A percentile compares a stretch with the other conserved stretches of the same genome.
These are phyloP conservation scores for Penicillium sp. DNA, from an alignment of 2,329 filamentous ascomycete species.

Conservation along the genomic window DNA sequence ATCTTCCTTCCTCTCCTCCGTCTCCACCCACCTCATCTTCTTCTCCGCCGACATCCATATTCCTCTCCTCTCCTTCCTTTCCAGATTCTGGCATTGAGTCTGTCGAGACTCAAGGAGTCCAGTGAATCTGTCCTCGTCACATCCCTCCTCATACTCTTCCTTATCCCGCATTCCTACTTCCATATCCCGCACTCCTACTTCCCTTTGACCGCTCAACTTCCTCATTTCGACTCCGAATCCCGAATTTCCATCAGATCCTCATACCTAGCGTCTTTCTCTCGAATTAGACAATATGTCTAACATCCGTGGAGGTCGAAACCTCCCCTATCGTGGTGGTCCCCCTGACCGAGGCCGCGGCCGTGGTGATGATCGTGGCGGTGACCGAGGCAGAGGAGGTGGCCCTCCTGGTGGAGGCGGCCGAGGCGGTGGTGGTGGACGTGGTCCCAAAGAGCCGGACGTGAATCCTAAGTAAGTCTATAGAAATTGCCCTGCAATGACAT, in stretches of 20 bases:
- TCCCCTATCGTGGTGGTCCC: conserved; percentile 5
- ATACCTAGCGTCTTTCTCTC: background rate
- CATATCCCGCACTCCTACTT: background rate
- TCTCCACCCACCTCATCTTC: too few species aligned
- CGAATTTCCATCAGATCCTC: background rate
- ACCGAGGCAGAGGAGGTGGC: conserved; percentile 1
- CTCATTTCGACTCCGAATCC: background rate
- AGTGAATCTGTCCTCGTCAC: too few species aligned
- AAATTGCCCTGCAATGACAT: background rate
- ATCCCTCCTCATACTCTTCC: background rate
- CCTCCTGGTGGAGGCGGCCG: background rate
- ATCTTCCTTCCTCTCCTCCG: background rate
- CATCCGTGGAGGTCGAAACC: background rate
- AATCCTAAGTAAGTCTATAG: conserved; percentile 1
- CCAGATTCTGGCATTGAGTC: background rate
- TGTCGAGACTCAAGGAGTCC: background rate
- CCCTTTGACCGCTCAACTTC: background rate
- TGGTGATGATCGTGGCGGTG: conserved; percentile 5
- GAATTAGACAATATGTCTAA: background rate
- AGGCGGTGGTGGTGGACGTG: background rate
- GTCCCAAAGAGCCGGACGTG: background rate
- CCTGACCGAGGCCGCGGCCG: conserved; percentile 1
- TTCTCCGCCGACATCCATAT: background rate
- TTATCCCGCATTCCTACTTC: background rate
- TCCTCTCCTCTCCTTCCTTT: background rate